Evolutionary conservation across 345 rosid species (phyloP).

Genomic region (Litchi chinensis): DNA sequence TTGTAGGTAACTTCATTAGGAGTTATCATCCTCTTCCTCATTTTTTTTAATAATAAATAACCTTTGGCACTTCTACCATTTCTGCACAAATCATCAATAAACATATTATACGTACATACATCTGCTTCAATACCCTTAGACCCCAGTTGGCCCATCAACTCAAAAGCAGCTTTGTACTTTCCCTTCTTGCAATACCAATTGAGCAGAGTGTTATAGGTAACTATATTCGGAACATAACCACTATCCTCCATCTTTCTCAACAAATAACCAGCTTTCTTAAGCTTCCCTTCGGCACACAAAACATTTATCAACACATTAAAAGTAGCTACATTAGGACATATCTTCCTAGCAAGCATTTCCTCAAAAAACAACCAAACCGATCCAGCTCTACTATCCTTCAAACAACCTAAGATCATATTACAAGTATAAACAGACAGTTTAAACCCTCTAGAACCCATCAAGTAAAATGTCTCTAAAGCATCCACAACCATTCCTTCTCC

Average conservation of each 20-base stretch:
- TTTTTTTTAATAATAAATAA: slow-evolving; percentile 71
- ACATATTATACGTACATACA: slow-evolving; percentile 80
- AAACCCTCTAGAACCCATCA: slow-evolving; percentile 70
- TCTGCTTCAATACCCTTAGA: slow-evolving; percentile 71
- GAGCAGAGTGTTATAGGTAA: slow-evolving; percentile 78
- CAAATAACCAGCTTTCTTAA: slow-evolving; percentile 64
- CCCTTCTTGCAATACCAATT: slow-evolving; percentile 83
- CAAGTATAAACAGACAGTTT: slow-evolving; percentile 72
- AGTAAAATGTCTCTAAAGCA: slow-evolving; percentile 59
- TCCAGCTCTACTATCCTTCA: slow-evolving; percentile 47
- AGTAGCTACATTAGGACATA: slow-evolving; percentile 79
- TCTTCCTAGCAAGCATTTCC: slow-evolving; percentile 67
- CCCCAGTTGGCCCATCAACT: slow-evolving; percentile 70
- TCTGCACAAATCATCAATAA: slow-evolving; percentile 74
- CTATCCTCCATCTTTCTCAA: slow-evolving; percentile 78
- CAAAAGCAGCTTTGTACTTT: slow-evolving; percentile 58
- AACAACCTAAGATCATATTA: slow-evolving; percentile 59
- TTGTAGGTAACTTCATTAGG: slow-evolving; percentile 80
- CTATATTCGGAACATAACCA: slow-evolving; percentile 70
- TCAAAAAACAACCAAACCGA: slow-evolving; percentile 69
- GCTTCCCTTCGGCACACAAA: slow-evolving; percentile 68
- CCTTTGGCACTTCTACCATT: slow-evolving; percentile 75
- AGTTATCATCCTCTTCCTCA: slow-evolving; percentile 67
- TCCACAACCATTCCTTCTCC: slow-evolving; percentile 56
- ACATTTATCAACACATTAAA: slow-evolving; percentile 80